Evolutionary conservation across 192 early-diverging fungal genomes (phyloP).

Genomic region (Haplosporangium gracile): DNA sequence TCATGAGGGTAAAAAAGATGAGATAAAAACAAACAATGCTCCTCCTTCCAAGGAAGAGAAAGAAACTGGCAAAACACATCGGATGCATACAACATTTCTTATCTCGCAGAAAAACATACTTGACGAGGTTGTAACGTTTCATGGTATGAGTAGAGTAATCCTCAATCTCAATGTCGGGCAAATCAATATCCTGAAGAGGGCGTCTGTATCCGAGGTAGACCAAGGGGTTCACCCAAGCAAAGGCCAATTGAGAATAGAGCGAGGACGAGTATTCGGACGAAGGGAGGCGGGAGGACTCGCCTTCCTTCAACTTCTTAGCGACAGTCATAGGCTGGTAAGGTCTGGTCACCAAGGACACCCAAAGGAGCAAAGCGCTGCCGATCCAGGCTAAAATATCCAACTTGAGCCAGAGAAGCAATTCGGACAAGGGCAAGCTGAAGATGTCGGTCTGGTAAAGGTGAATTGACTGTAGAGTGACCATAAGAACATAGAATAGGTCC

Average conservation of each 20-base stretch:
- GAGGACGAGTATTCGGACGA: conserved; percentile 51
- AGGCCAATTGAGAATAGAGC: conserved; percentile 50
- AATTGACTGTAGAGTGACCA: conserved; percentile 2
- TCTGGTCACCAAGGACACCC: conserved; percentile 27
- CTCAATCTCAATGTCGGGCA: conserved; percentile 64
- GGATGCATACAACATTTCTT: not conserved
- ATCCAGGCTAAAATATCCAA: conserved; percentile 24
- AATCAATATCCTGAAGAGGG: conserved; percentile 70
- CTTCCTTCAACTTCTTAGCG: conserved; percentile 14
- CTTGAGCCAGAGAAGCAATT: conserved; percentile 40
- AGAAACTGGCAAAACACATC: not conserved
- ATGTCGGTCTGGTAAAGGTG: conserved; percentile 24
- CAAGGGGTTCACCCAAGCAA: conserved; percentile 56
- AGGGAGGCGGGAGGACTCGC: conserved; percentile 20
- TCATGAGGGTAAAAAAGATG: not conserved
- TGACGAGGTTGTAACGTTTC: conserved; percentile 31
- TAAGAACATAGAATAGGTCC: conserved; percentile 40
- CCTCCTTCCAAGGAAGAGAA: not conserved
- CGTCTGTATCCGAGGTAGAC: conserved; percentile 63
- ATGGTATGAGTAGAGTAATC: conserved; percentile 55
- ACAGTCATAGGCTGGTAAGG: conserved; percentile 16
- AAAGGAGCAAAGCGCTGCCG: conserved; percentile 18
- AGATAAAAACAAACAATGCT: not conserved
- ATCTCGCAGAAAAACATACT: conserved; percentile 19
- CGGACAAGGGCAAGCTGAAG: not conserved